A percentile compares a stretch with the other conserved stretches of the same genome.
Evolutionary conservation across 2,329 filamentous ascomycete species (phyloP).

Genomic region (Xylariaceae sp.): DNA sequence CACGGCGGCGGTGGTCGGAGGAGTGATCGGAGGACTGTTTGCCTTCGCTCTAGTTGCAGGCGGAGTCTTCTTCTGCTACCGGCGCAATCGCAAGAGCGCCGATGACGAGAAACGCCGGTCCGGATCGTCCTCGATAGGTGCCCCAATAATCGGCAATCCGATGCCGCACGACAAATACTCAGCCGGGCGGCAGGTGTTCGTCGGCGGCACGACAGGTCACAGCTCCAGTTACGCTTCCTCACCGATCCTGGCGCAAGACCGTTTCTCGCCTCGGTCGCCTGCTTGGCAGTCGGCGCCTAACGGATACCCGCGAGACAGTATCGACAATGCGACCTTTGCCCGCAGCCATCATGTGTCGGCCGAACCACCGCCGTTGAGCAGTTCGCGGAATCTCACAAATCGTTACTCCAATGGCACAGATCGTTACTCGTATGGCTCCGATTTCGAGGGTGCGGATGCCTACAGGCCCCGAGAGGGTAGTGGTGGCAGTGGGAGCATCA

Average conservation of each 20-base stretch:
- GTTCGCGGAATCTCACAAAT: too few species aligned
- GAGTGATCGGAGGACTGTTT: slow-evolving; percentile 25
- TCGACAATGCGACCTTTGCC: slow-evolving; percentile 1
- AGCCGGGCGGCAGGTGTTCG: slow-evolving; percentile 25
- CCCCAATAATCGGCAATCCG: slow-evolving; percentile 26
- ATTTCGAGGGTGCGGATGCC: neutral
- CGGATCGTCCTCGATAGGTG: slow-evolving; percentile 23
- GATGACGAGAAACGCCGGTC: slow-evolving; percentile 9
- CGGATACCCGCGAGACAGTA: too few species aligned
- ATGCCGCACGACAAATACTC: slow-evolving; percentile 26
- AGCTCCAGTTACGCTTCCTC: slow-evolving; percentile 19
- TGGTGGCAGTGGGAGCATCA: slow-evolving; percentile 25
- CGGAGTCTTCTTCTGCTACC: slow-evolving; percentile 14
- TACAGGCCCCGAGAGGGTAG: slow-evolving; percentile 12
- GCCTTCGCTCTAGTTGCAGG: slow-evolving; percentile 14
- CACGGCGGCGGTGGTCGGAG: slow-evolving; percentile 29
- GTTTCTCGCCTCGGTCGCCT: slow-evolving; percentile 23
- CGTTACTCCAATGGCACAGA: slow-evolving; percentile 19
- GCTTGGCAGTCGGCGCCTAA: slow-evolving; percentile 17
- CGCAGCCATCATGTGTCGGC: slow-evolving; percentile 29
- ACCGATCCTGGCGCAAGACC: slow-evolving; percentile 8
- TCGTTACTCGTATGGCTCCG: slow-evolving; percentile 8
- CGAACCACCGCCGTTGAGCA: slow-evolving; percentile 7
- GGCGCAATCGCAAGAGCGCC: slow-evolving; percentile 19
- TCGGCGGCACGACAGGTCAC: slow-evolving; percentile 21